A percentile compares a stretch with the other conserved stretches of the same genome.
These are phyloP conservation scores for Leersia perrieri DNA, from an alignment of 176 grass and related monocot species.

Conservation along the genomic window DNA sequence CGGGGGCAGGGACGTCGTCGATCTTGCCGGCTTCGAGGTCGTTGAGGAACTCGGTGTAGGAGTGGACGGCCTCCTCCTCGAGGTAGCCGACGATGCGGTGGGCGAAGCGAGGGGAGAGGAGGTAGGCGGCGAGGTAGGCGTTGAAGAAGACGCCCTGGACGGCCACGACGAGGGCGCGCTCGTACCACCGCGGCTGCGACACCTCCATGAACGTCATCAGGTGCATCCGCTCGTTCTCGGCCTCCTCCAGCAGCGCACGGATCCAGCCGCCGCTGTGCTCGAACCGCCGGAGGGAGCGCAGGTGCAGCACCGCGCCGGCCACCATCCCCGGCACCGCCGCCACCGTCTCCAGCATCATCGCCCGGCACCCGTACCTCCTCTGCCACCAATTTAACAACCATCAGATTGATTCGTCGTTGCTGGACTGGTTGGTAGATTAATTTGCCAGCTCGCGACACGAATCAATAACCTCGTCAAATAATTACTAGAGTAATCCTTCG, in stretches of 20 bases:
- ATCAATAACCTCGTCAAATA: background rate
- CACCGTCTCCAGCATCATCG: background rate
- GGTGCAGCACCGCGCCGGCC: slow-evolving; percentile 2
- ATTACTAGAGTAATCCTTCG: background rate
- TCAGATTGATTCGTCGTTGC: background rate
- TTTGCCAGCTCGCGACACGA: too few species aligned
- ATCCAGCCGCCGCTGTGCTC: slow-evolving; percentile 60
- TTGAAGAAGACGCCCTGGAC: slow-evolving; percentile 63
- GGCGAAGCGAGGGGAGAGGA: slow-evolving; percentile 57
- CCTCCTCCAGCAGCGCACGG: slow-evolving; percentile 50
- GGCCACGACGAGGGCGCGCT: slow-evolving; percentile 47
- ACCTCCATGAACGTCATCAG: slow-evolving; percentile 67
- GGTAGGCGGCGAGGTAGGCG: slow-evolving; percentile 52
- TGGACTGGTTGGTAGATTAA: background rate
- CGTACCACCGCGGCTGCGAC: slow-evolving; percentile 46
- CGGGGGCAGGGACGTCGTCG: slow-evolving; percentile 56
- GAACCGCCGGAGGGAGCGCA: slow-evolving; percentile 52
- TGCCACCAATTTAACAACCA: background rate
- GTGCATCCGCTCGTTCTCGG: slow-evolving; percentile 62
- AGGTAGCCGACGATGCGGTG: slow-evolving; percentile 71
- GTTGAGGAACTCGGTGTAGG: slow-evolving; percentile 71
- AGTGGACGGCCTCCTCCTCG: slow-evolving; percentile 79
- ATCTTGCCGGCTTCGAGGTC: slow-evolving; percentile 68
- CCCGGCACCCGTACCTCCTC: background rate
- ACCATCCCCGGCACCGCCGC: background rate